Percentiles rank a stretch among this genome's conserved stretches.
Conservation (phyloP, 2,329 filamentous ascomycete species). For the Atkinsonella texensis region DNA sequence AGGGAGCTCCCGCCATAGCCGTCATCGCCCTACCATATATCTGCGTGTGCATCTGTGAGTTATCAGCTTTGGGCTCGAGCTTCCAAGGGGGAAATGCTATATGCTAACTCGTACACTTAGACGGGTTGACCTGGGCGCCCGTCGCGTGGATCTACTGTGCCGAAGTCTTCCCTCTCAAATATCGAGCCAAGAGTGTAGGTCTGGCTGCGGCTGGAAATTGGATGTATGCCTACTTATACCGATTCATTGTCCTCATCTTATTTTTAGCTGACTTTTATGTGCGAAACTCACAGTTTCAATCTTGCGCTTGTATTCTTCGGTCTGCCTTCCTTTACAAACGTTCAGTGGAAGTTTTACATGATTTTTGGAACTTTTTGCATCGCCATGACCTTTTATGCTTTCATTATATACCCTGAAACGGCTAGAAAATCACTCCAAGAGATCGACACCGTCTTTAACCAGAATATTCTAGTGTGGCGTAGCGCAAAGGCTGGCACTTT, state of each 20-base stretch:
- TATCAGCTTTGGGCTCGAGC: neutral
- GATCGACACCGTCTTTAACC: neutral
- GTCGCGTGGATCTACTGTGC: conserved; percentile 42
- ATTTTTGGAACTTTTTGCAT: conserved; percentile 18
- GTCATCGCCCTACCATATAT: conserved; percentile 40
- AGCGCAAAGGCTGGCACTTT: neutral
- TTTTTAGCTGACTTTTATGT: neutral
- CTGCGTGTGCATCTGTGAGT: conserved; percentile 23
- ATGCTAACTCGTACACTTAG: neutral
- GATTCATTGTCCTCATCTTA: neutral
- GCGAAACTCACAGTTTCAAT: conserved; percentile 16
- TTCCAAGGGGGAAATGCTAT: neutral
- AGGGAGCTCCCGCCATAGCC: conserved; percentile 31
- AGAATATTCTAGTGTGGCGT: neutral
- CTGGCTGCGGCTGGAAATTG: conserved; percentile 32
- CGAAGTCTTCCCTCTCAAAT: conserved; percentile 32
- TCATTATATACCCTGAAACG: conserved; percentile 43
- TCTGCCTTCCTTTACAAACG: conserved; percentile 24
- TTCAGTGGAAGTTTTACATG: conserved; percentile 36
- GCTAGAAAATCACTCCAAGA: conserved; percentile 17
- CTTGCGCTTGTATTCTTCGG: conserved; percentile 26
- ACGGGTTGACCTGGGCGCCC: conserved; percentile 26
- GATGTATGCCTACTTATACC: conserved; percentile 8
- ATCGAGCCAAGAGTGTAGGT: conserved; percentile 38
- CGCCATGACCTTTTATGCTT: conserved; percentile 29